These are phyloP conservation scores for Saccharomycopsis oosterbeekiorum DNA, from an alignment of 805 yeast species.

Conservation along the genomic window DNA sequence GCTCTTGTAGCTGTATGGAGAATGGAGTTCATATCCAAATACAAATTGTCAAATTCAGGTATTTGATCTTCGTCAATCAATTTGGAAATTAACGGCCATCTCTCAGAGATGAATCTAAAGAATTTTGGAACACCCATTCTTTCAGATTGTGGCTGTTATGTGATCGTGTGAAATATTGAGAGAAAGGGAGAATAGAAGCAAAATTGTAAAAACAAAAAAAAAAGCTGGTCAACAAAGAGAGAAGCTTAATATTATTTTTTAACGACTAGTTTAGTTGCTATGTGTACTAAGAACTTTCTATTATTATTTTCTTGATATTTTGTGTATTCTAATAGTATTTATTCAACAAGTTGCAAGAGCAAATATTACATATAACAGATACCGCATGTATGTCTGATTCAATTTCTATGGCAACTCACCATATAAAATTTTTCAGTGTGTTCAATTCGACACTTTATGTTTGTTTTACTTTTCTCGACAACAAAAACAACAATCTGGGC, in stretches of 20 bases:
- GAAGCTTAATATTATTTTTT: too few relatives aligned
- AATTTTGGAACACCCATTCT: conserved; percentile 89
- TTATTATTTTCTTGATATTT: too few relatives aligned
- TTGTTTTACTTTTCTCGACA: too few relatives aligned
- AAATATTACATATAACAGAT: not conserved
- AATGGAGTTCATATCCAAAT: conserved; percentile 96
- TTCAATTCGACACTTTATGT: not conserved
- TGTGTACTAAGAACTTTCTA: too few relatives aligned
- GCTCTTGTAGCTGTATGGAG: conserved; percentile 89
- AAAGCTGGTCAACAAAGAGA: too few relatives aligned
- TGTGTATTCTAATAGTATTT: too few relatives aligned
- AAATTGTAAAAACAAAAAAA: too few relatives aligned
- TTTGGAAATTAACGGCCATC: conserved; percentile 97
- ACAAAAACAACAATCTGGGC: too few relatives aligned
- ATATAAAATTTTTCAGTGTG: not conserved
- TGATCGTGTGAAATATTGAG: too few relatives aligned
- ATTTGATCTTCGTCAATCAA: conserved; percentile 69
- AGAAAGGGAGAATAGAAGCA: not conserved
- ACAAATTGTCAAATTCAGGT: conserved; percentile 91
- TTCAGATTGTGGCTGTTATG: not conserved
- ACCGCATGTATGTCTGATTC: not conserved
- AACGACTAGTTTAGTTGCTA: too few relatives aligned
- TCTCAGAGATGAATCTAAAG: conserved; percentile 91
- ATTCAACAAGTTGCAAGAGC: not conserved
- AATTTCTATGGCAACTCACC: not conserved